These are phyloP conservation scores for Fusarium xylarioides DNA, from an alignment of 2,329 filamentous ascomycete genomes.

Conservation along the genomic window DNA sequence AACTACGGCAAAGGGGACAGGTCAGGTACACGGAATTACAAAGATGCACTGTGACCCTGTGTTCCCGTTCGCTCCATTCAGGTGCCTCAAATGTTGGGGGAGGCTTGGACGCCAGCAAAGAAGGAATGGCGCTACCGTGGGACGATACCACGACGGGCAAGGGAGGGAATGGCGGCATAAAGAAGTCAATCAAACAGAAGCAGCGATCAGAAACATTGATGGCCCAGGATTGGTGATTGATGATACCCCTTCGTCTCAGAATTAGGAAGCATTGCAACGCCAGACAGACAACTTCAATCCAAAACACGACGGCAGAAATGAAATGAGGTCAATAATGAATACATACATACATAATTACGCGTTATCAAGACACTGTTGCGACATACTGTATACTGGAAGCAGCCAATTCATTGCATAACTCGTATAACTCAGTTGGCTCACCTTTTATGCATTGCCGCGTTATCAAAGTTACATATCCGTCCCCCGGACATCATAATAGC, in stretches of 20 bases:
- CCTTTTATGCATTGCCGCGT: conserved; percentile 3
- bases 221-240: conserved; percentile 24
- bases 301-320: conserved; percentile 30
- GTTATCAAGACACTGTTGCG: conserved; percentile 18
- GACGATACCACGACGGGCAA: conserved; percentile 37
- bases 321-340: not conserved
- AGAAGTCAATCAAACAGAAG: conserved; percentile 32
- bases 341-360: conserved; percentile 1
- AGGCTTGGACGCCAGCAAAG: conserved; percentile 26
- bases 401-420: conserved; percentile 19
- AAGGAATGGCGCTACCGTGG: conserved; percentile 41
- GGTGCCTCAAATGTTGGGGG: conserved; percentile 20
- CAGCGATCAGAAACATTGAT: conserved; percentile 32
- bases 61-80: not conserved
- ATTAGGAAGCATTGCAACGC: conserved; percentile 31
- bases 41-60: conserved; percentile 28
- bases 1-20: conserved; percentile 9
- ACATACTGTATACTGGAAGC: conserved; percentile 15
- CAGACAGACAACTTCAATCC: conserved; percentile 18
- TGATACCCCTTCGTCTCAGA: conserved; percentile 37
- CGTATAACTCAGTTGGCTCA: not conserved
- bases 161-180: conserved; percentile 32
- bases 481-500: conserved; percentile 8
- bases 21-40: not conserved
- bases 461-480: conserved; percentile 5